phyloP scores from a whole-genome alignment of 1,284 basidiomycete genomes.

The Naganishia sp. region DNA sequence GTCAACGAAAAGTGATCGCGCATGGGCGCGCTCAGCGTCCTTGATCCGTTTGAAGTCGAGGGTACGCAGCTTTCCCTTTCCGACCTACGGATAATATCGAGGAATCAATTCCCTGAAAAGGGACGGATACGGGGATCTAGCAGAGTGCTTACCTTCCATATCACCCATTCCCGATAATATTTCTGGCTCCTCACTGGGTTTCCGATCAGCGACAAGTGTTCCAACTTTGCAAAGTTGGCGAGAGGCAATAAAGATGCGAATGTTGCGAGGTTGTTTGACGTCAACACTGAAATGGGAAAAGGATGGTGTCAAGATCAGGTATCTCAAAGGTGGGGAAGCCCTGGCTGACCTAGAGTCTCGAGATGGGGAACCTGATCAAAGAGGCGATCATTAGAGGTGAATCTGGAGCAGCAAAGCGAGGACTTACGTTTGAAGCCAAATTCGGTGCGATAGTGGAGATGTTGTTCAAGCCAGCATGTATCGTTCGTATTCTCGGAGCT shows the following conservation, averaged over 20 bases:
- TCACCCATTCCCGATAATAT: conserved; percentile 89
- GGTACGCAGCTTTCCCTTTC: conserved; percentile 68
- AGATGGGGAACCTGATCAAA: conserved; percentile 51
- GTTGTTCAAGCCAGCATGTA: conserved; percentile 96
- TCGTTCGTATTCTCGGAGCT: conserved; percentile 79
- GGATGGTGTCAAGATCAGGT: conserved; percentile 20
- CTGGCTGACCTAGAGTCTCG: conserved; percentile 47
- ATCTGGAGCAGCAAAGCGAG: not conserved
- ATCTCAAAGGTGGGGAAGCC: not conserved
- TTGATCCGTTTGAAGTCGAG: conserved; percentile 96
- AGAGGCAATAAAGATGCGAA: conserved; percentile 79
- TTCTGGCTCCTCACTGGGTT: conserved; percentile 90
- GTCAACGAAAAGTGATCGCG: conserved; percentile 74
- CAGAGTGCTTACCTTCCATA: conserved; percentile 62
- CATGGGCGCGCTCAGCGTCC: conserved; percentile 79
- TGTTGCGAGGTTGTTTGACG: conserved; percentile 64
- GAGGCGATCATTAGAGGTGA: not conserved
- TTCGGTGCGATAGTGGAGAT: conserved; percentile 73
- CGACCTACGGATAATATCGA: conserved; percentile 37
- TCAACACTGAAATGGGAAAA: conserved; percentile 41
- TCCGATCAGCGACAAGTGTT: conserved; percentile 81
- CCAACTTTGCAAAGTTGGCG: conserved; percentile 72
- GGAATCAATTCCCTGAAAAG: not conserved
- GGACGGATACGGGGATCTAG: conserved; percentile 59
- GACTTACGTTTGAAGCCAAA: conserved; percentile 48